Percentiles rank a stretch among this genome's conserved stretches.
phyloP scores from a whole-genome alignment of 768 basidiomycete genomes.

The Mycena epipterygia region DNA sequence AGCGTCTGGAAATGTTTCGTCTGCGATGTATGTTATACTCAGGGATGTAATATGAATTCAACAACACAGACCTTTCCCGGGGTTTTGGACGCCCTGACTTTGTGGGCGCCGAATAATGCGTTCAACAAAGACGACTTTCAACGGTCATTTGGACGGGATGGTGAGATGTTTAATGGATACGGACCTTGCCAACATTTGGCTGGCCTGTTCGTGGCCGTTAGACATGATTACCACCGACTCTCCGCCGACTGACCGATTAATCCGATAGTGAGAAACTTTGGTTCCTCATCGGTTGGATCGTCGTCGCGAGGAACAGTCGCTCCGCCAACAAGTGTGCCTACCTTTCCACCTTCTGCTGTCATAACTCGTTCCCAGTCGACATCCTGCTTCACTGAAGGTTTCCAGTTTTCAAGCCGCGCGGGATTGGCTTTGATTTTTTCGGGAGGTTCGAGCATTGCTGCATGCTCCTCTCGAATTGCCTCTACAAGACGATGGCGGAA shows the following conservation, averaged over 20 bases:
- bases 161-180: neutral
- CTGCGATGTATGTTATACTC: slow-evolving; percentile 50
- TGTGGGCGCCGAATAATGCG: slow-evolving; percentile 84
- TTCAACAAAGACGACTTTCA: slow-evolving; percentile 87
- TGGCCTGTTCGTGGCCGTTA: slow-evolving; percentile 67
- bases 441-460: slow-evolving; percentile 78
- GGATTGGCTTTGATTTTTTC: slow-evolving; percentile 63
- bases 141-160: neutral
- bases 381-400: slow-evolving; percentile 68
- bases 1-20: slow-evolving; percentile 97
- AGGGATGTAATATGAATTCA: neutral
- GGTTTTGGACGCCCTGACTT: slow-evolving; percentile 86
- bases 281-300: slow-evolving; percentile 53
- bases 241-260: slow-evolving; percentile 70
- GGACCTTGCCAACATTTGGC: slow-evolving; percentile 87
- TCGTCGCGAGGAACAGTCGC: slow-evolving; percentile 51
- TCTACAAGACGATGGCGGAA: slow-evolving; percentile 76
- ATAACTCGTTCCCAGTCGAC: slow-evolving; percentile 84
- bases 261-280: slow-evolving; percentile 82
- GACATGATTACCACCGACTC: neutral
- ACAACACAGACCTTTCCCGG: slow-evolving; percentile 79
- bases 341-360: slow-evolving; percentile 56
- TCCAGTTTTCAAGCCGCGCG: slow-evolving; percentile 71
- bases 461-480: slow-evolving; percentile 76
- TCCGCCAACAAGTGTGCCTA: slow-evolving; percentile 61